Evolutionary conservation across 805 yeast genomes (phyloP).

Genomic region (Candida pini): DNA sequence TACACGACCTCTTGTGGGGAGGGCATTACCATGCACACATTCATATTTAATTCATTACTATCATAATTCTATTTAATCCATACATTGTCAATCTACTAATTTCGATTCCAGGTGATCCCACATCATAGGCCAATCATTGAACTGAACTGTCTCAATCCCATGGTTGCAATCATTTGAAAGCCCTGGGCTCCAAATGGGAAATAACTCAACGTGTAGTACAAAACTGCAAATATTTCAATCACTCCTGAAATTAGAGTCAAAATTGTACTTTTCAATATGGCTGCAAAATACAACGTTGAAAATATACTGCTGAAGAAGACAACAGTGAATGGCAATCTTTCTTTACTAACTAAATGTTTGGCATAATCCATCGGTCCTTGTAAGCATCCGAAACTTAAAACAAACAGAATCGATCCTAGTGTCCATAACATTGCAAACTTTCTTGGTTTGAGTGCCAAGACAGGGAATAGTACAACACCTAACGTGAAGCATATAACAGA

Average conservation of each 20-base stretch:
- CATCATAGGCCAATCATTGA: conserved; percentile 36
- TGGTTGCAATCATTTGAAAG: conserved; percentile 42
- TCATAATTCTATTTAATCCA: too few relatives aligned
- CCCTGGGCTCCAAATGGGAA: conserved; percentile 95
- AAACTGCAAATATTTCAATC: conserved; percentile 77
- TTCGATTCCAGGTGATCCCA: background rate
- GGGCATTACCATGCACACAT: too few relatives aligned
- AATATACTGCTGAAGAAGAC: conserved; percentile 79
- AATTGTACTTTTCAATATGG: conserved; percentile 63
- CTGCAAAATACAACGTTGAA: conserved; percentile 72
- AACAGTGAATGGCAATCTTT: conserved; percentile 72
- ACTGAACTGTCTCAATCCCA: conserved; percentile 31
- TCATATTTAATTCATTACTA: too few relatives aligned
- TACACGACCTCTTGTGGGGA: too few relatives aligned
- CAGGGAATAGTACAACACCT: conserved; percentile 82
- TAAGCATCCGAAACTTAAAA: conserved; percentile 80
- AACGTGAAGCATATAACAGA: conserved; percentile 76
- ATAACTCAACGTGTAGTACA: conserved; percentile 85
- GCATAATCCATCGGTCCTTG: conserved; percentile 88
- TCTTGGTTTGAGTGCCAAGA: conserved; percentile 80
- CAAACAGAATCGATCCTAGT: conserved; percentile 81
- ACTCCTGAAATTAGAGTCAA: conserved; percentile 72
- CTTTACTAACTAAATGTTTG: conserved; percentile 66
- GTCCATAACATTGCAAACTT: conserved; percentile 92
- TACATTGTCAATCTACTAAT: too few relatives aligned